Conservation (phyloP, 1,284 basidiomycete genomes). For the Fistulinella cinereoalba region DNA sequence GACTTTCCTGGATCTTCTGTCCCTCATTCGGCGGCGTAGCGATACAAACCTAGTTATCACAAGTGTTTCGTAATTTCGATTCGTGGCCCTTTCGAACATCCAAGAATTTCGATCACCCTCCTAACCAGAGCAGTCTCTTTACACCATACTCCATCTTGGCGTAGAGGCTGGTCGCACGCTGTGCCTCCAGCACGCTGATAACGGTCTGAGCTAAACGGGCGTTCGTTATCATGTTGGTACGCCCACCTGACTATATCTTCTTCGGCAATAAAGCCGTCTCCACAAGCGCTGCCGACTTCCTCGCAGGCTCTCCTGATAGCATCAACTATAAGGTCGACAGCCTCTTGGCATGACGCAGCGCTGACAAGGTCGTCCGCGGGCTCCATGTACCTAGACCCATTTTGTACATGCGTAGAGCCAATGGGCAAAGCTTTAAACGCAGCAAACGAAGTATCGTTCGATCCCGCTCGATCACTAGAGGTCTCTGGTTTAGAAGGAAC, state of each 20-base stretch:
- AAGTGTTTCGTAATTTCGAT: conserved; percentile 13
- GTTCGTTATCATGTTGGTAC: conserved; percentile 8
- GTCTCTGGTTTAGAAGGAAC: conserved; percentile 29
- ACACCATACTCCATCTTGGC: conserved; percentile 90
- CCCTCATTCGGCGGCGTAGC: conserved; percentile 9
- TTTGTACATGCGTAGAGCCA: conserved; percentile 56
- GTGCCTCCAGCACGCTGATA: conserved; percentile 72
- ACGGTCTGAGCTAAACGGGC: not conserved
- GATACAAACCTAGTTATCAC: conserved; percentile 16
- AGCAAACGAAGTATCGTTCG: conserved; percentile 47
- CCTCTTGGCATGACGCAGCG: conserved; percentile 72
- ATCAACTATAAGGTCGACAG: conserved; percentile 71
- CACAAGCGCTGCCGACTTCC: conserved; percentile 49
- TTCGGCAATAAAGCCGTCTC: conserved; percentile 53
- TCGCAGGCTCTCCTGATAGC: conserved; percentile 66
- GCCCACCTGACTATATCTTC: conserved; percentile 80
- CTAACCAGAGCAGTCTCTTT: conserved; percentile 85
- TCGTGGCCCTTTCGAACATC: not conserved
- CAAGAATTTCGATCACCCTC: conserved; percentile 41
- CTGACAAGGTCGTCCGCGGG: conserved; percentile 58
- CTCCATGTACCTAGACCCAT: conserved; percentile 55
- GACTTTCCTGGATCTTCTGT: conserved; percentile 8
- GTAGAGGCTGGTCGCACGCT: conserved; percentile 77
- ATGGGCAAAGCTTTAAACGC: conserved; percentile 77
- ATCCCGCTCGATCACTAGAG: conserved; percentile 28